Evolutionary conservation across 2,329 filamentous ascomycete species (phyloP), one percentile per base, ranked within the genome.

Genomic region (Leptosphaerulina australis): DNA sequence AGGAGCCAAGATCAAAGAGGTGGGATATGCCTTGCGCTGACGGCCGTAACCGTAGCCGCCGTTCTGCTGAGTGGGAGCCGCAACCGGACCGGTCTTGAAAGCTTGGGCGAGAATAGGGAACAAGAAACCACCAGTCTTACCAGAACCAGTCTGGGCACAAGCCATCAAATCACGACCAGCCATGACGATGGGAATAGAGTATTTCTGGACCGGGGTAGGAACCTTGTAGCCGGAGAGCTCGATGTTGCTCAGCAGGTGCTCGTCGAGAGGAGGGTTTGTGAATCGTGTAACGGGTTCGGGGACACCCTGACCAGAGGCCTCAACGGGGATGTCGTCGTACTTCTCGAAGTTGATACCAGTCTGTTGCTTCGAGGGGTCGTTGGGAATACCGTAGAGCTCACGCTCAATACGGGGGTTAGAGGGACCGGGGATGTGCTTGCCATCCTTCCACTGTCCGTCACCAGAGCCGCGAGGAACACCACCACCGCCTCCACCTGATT

Each of bases 311-410:
- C 94, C 94, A 53, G 93, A 97, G 58, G 94, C 94, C 79, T 97
- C 94, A 60, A 99, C 94, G 46, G 94, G 94, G 62, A 99, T 99
- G 76, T 99, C 94, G 72, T 99, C 94, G 78, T 99, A 99, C 83
- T 99, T 99, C 81, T 96, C 88, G 74, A 99, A 99, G 84, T 99
- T 99, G 88, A 99, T 97, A 77, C 94, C 94, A 25, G 91, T 97
- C 70, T 95, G 90, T 76, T 96, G 90, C 83, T 97, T 97, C 62
- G 88, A 86, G 58, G 93, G 91, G 71, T 97, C 94, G 75, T 97
- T 93, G 65, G 87, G 80, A 40, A 88, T 81, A 69, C 94, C 94
- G 74, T 97, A 99, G 43, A 99, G 88, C 72, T 99, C 94, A 66
- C 92, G 92, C 83, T 99, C 94, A 36, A 96, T 62, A 65, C 93